phyloP scores from a whole-genome alignment of 2,329 filamentous ascomycete species.

The Monilinia laxa region DNA sequence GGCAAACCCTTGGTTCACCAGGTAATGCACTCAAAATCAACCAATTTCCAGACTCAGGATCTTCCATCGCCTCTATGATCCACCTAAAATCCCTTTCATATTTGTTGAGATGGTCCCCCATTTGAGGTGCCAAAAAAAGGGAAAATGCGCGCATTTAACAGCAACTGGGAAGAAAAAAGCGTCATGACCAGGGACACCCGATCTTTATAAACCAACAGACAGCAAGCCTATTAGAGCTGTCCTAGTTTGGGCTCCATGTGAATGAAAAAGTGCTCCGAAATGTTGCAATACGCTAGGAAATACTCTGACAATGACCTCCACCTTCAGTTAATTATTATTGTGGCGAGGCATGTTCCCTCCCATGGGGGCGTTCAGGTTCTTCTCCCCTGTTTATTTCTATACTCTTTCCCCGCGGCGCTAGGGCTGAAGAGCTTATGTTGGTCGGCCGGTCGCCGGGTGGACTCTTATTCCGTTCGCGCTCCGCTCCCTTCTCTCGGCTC shows the following conservation, averaged over 20 bases:
- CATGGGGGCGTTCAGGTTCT: constrained; percentile 26
- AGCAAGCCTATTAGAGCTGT: constrained; percentile 9
- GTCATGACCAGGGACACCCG: neutral
- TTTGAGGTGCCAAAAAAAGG: constrained; percentile 1
- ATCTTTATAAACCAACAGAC: constrained; percentile 11
- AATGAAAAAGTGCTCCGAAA: constrained; percentile 8
- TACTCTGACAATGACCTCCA: neutral
- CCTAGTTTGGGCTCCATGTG: neutral
- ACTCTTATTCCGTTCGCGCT: constrained; percentile 38
- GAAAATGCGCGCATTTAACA: constrained; percentile 4
- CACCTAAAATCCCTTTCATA: neutral
- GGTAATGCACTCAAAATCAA: neutral
- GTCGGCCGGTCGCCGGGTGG: constrained; percentile 36
- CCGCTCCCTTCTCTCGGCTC: constrained; percentile 33
- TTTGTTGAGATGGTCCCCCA: neutral
- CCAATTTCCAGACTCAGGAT: neutral
- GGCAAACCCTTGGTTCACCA: neutral
- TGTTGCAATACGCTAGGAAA: neutral
- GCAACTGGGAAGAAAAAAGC: neutral
- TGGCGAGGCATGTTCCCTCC: constrained; percentile 25
- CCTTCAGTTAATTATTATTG: constrained; percentile 19
- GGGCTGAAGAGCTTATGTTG: constrained; percentile 23
- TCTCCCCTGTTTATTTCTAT: constrained; percentile 36
- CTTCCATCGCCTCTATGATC: neutral
- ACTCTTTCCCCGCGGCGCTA: constrained; percentile 35